Conservation (phyloP, 192 early-diverging fungal species). For the Umbelopsis vinacea region DNA sequence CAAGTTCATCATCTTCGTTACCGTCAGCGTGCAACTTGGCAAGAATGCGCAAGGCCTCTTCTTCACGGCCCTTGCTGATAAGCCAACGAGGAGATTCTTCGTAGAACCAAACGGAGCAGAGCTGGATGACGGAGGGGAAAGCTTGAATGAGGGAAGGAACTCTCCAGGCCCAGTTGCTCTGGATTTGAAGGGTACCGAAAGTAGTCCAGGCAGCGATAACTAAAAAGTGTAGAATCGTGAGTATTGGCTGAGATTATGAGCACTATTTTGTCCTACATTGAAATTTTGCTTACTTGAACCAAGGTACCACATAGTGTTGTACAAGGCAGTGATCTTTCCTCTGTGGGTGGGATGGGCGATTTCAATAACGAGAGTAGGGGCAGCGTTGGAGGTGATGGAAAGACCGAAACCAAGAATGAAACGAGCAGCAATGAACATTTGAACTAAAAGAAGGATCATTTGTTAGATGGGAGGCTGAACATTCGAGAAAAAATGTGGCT, state of each 20-base stretch:
- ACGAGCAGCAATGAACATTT: conserved; percentile 57
- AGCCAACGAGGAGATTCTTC: conserved; percentile 83
- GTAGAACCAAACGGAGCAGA: conserved; percentile 14
- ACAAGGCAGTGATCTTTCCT: conserved; percentile 22
- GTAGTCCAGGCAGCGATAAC: conserved; percentile 23
- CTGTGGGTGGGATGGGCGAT: conserved; percentile 15
- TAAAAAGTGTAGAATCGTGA: not conserved
- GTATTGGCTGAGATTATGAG: not conserved
- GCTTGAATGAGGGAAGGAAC: conserved; percentile 23
- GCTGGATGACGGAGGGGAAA: conserved; percentile 17
- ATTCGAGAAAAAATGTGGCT: not conserved
- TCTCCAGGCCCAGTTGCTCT: conserved; percentile 19
- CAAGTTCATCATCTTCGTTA: conserved; percentile 50
- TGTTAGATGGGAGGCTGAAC: not conserved
- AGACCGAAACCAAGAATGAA: conserved; percentile 72
- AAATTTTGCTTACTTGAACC: conserved; percentile 14
- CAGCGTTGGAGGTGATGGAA: conserved; percentile 64
- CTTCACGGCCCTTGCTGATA: conserved; percentile 62
- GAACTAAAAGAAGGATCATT: not conserved
- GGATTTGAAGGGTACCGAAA: not conserved
- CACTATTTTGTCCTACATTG: not conserved
- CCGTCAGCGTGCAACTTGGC: conserved; percentile 68
- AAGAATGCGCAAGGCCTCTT: conserved; percentile 76
- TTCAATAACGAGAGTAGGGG: conserved; percentile 32
- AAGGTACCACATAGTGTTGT: conserved; percentile 27